Percentiles rank a stretch among this genome's conserved stretches.
Conservation (phyloP, 768 basidiomycete species). For the Strobilomyces confusus region DNA sequence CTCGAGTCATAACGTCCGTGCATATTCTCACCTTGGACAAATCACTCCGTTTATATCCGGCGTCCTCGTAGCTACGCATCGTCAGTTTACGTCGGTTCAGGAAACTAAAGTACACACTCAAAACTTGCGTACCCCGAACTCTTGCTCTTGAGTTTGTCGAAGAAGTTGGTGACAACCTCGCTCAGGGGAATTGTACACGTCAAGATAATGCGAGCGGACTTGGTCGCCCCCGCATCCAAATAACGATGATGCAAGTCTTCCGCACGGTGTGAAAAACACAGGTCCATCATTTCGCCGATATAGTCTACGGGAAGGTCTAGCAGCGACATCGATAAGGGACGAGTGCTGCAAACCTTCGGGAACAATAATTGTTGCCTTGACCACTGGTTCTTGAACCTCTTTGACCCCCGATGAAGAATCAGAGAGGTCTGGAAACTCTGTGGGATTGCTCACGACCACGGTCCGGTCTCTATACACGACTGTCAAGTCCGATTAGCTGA, state of each 20-base stretch:
- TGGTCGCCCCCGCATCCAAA: constrained; percentile 51
- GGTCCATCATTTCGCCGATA: constrained; percentile 93
- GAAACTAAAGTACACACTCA: constrained; percentile 52
- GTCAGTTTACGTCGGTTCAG: not conserved
- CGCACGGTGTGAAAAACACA: constrained; percentile 84
- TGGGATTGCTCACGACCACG: constrained; percentile 81
- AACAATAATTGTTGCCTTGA: constrained; percentile 90
- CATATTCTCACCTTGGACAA: constrained; percentile 64
- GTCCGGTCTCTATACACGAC: constrained; percentile 70
- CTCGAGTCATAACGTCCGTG: not conserved
- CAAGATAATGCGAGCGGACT: constrained; percentile 65
- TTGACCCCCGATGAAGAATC: constrained; percentile 59
- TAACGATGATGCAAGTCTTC: constrained; percentile 81
- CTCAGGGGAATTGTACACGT: constrained; percentile 83
- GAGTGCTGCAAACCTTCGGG: constrained; percentile 67
- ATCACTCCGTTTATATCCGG: constrained; percentile 78
- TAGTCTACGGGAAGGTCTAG: constrained; percentile 52
- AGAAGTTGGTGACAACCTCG: constrained; percentile 94
- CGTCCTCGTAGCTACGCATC: constrained; percentile 81
- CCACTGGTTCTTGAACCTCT: constrained; percentile 87
- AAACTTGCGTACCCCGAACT: constrained; percentile 91
- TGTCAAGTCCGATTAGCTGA: constrained; percentile 27
- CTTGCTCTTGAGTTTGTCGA: constrained; percentile 89
- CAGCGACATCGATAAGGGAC: not conserved
- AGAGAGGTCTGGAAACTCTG: constrained; percentile 85